phyloP scores from a whole-genome alignment of 208 protist genomes.

The Acanthamoeba royreba region DNA sequence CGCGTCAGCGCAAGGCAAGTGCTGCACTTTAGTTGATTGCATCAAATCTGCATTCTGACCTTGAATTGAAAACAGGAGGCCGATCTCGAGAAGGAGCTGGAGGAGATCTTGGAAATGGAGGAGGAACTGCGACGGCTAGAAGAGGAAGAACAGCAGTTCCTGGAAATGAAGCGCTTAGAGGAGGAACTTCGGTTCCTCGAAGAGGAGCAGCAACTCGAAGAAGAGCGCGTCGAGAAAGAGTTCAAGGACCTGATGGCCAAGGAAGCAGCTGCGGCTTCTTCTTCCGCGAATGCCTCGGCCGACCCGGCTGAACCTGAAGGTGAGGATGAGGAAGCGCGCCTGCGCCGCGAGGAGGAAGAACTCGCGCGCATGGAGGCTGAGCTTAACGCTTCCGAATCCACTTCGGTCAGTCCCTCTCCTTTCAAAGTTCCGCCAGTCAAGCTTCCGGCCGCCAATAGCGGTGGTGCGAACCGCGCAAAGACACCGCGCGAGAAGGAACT shows the following conservation, averaged over 20 bases:
- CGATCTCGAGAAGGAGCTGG: neutral
- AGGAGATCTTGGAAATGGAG: slow-evolving; percentile 27
- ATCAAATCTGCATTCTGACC: neutral
- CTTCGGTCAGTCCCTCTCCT: no score
- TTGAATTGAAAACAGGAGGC: neutral
- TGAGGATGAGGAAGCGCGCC: neutral
- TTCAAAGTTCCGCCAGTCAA: no score
- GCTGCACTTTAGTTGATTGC: neutral
- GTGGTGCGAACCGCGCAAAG: neutral
- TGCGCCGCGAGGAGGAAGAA: neutral
- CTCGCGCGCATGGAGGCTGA: slow-evolving; percentile 3
- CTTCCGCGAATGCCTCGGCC: neutral
- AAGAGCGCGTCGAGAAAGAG: neutral
- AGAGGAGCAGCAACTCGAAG: neutral
- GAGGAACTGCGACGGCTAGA: neutral
- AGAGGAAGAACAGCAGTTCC: neutral
- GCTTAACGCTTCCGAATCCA: neutral
- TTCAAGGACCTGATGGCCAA: neutral
- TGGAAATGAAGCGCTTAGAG: neutral
- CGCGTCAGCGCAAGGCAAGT: neutral
- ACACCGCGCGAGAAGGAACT: neutral
- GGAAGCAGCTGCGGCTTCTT: neutral
- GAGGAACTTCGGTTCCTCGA: neutral
- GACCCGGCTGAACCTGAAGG: no score
- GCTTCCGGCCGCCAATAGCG: neutral